Percentiles rank a stretch among this genome's conserved stretches.
These are phyloP conservation scores for Apiotrichum mycotoxinovorans DNA, from an alignment of 1,284 basidiomycete genomes.

Conservation along the genomic window DNA sequence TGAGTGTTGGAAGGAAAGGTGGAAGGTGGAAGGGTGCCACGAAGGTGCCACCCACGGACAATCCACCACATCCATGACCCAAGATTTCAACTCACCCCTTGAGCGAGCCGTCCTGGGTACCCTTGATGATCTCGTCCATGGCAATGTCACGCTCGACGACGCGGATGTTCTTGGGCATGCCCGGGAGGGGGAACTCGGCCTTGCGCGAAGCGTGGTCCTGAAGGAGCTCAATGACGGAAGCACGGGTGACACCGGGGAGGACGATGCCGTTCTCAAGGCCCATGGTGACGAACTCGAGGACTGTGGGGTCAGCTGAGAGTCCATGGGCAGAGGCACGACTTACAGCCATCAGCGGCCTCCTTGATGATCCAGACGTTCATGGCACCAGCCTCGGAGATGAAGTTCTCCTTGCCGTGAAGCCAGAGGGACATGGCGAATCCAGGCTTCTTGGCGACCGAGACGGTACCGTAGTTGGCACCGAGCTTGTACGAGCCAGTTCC, in stretches of 20 bases:
- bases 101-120: conserved; percentile 36
- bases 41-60: neutral
- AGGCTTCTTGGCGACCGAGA: conserved; percentile 42
- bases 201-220: conserved; percentile 35
- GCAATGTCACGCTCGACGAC: conserved; percentile 46
- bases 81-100: conserved; percentile 31
- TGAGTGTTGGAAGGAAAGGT: too few species aligned
- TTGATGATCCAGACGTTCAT: conserved; percentile 49
- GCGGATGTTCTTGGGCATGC: conserved; percentile 41
- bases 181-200: conserved; percentile 33
- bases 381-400: conserved; percentile 45
- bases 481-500: conserved; percentile 46
- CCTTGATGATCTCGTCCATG: conserved; percentile 42
- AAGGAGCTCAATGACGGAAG: conserved; percentile 42
- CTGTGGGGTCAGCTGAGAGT: conserved; percentile 11
- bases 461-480: conserved; percentile 48
- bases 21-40: too few species aligned
- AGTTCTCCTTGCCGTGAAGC: conserved; percentile 45
- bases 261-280: conserved; percentile 46
- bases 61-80: too few species aligned
- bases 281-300: conserved; percentile 47
- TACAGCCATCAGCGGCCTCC: conserved; percentile 39
- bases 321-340: conserved; percentile 4
- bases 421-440: conserved; percentile 47
- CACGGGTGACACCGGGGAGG: conserved; percentile 46